Evolutionary conservation across 352 stramenopile species (phyloP), one percentile per base, ranked within the genome.

Genomic region (Pythium phragmiticola): DNA sequence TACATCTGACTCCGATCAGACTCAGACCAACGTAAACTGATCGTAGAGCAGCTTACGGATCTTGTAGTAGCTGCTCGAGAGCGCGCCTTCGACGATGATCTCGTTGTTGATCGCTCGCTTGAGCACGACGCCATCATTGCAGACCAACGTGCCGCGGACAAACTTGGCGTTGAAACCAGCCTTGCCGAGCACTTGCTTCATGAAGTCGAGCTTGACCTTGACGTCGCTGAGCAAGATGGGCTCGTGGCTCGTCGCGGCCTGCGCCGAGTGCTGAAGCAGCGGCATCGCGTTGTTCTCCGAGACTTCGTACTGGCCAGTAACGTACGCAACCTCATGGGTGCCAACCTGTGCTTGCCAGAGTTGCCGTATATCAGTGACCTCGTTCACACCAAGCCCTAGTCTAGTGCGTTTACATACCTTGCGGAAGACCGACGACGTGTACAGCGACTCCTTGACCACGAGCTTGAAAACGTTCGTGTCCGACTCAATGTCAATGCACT

Each of bases 391-490:
- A 39, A 9, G 11, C 34, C 26, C 26, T 26, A 57, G 19, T 16
- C 16, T 17, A 52, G 33, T 54, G 23, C 11, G 17, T 21, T 21
- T 41, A 57, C 78, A 21, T 57, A 92, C 87, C 73, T 95, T 94
- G 34, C 82, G 81, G 71, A 96, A 96, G 5, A 89, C 70, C 0
- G 82, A 77, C 16, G 86, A 88, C 6, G 86, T 92, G 66, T 96
- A 96, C 23, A 96, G 63, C 46, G 86, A 89, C 46, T 96, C 88
- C 57, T 93, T 95, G 48, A 96, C 74, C 3, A 85, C 82, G 14
- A 96, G 70, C 64, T 96, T 96, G 81, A 92, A 95, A 53, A 96
- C 85, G 37, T 92, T 96, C 57, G 88, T 96, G 65, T 94, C 88
- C 26, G 86, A 95, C 60, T 96, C 88, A 49, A 96, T 96, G 64